phyloP scores from a whole-genome alignment of 371 early-diverging fungal species.

The Phascolomyces articulosus region DNA sequence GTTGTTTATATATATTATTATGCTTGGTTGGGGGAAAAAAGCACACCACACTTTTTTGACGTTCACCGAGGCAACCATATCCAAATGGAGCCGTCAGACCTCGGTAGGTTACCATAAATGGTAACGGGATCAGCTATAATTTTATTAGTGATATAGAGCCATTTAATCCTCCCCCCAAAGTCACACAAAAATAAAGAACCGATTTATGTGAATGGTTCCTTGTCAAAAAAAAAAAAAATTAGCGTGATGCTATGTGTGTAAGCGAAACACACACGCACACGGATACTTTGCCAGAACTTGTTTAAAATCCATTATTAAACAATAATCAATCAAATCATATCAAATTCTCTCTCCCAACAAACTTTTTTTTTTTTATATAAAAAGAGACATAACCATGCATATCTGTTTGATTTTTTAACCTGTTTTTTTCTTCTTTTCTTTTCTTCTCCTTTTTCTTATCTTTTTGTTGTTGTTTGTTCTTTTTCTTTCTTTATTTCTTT shows the following conservation, averaged over 20 bases:
- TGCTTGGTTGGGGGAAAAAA: conserved; percentile 1
- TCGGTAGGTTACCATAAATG: conserved; percentile 14
- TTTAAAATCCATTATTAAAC: background rate
- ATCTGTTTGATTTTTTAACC: conserved; percentile 5
- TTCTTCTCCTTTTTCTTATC: conserved; percentile 11
- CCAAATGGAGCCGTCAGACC: conserved; percentile 11
- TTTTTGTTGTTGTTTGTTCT: background rate
- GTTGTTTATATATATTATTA: too few relatives aligned
- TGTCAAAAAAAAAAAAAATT: conserved; percentile 17
- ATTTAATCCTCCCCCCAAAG: background rate
- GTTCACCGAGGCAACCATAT: conserved; percentile 12
- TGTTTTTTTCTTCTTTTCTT: conserved; percentile 3
- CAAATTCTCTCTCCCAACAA: too few relatives aligned
- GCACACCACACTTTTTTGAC: background rate
- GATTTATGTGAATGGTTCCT: background rate
- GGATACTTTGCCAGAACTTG: background rate
- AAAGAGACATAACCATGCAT: background rate
- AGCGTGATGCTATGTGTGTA: background rate
- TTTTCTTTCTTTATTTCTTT: conserved; percentile 8
- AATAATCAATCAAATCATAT: too few relatives aligned
- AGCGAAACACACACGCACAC: too few relatives aligned
- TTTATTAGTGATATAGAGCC: too few relatives aligned
- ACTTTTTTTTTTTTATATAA: too few relatives aligned
- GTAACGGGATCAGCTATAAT: conserved; percentile 7
- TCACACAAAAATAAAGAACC: conserved; percentile 6